Conservation (phyloP, 345 rosid genomes). For the Hevea brasiliensis region DNA sequence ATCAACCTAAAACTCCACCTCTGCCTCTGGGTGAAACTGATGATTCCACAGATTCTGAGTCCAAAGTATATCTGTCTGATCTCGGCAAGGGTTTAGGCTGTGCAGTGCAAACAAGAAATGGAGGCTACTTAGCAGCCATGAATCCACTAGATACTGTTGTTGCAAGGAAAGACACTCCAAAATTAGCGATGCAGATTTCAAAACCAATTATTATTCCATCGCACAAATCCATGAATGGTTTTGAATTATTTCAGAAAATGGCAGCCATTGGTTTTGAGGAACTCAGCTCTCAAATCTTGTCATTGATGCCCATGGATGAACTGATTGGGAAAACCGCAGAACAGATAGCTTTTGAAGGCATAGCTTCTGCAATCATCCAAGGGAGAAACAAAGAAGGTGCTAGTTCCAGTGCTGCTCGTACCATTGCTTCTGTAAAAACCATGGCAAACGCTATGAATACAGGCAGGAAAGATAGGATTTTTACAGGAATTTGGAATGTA, state of each 20-base stretch:
- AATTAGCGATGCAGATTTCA: constrained; percentile 88
- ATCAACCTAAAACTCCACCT: constrained; percentile 47
- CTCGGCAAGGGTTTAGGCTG: constrained; percentile 88
- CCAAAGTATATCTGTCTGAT: constrained; percentile 66
- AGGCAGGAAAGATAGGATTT: constrained; percentile 82
- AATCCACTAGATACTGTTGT: constrained; percentile 69
- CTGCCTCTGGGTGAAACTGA: constrained; percentile 49
- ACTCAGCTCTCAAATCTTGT: constrained; percentile 54
- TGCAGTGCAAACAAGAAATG: constrained; percentile 84
- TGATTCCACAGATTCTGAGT: constrained; percentile 43
- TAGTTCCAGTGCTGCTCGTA: constrained; percentile 81
- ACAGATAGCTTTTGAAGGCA: constrained; percentile 94
- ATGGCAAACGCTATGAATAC: constrained; percentile 63
- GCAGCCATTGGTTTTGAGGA: constrained; percentile 60
- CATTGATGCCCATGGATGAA: constrained; percentile 76
- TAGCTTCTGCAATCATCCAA: constrained; percentile 90
- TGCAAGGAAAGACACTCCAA: constrained; percentile 72
- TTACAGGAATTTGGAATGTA: constrained; percentile 81
- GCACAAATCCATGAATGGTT: constrained; percentile 43
- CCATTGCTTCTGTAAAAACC: constrained; percentile 71
- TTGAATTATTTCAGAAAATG: constrained; percentile 75
- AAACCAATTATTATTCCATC: constrained; percentile 62
- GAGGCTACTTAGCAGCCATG: constrained; percentile 86
- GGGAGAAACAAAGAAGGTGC: constrained; percentile 92
- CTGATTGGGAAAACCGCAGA: constrained; percentile 89